A percentile compares a stretch with the other conserved stretches of the same genome.
Conservation (phyloP, 2,329 filamentous ascomycete genomes). For the Trichoderma cornu-damae region DNA sequence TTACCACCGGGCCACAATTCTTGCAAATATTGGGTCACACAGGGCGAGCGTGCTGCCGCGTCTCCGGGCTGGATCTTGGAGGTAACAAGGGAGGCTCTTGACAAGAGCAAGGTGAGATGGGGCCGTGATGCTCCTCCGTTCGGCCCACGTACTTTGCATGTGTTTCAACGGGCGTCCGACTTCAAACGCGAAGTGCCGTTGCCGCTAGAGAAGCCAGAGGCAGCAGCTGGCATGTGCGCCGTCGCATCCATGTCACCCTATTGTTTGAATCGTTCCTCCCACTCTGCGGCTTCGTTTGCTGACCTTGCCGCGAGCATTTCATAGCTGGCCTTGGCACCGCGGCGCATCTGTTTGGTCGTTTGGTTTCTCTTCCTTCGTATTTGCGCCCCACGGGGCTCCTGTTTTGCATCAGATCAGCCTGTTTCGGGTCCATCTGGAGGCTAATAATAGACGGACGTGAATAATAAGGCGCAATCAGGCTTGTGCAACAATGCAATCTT, state of each 20-base stretch:
- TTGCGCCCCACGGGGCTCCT: background rate
- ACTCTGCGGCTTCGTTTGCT: background rate
- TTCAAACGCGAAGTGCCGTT: constrained; percentile 10
- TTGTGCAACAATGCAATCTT: constrained; percentile 11
- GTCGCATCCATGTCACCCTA: constrained; percentile 1
- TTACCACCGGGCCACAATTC: background rate
- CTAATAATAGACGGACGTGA: background rate
- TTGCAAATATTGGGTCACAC: background rate
- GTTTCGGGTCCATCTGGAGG: background rate
- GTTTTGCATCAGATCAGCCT: background rate
- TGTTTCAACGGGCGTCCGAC: constrained; percentile 5
- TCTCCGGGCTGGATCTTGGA: background rate
- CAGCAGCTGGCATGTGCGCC: constrained; percentile 6
- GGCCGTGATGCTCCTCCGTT: background rate
- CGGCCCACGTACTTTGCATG: background rate
- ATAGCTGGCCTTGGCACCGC: background rate
- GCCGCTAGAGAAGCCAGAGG: constrained; percentile 12
- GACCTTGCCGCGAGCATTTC: background rate
- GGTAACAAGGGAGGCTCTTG: background rate
- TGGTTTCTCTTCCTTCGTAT: background rate
- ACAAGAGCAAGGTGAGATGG: constrained; percentile 2
- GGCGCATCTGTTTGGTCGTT: background rate
- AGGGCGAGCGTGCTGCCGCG: background rate
- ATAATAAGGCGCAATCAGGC: background rate
- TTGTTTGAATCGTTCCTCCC: background rate